Conservation (phyloP, 2,329 filamentous ascomycete species). For the Dothidotthia symphoricarpi region DNA sequence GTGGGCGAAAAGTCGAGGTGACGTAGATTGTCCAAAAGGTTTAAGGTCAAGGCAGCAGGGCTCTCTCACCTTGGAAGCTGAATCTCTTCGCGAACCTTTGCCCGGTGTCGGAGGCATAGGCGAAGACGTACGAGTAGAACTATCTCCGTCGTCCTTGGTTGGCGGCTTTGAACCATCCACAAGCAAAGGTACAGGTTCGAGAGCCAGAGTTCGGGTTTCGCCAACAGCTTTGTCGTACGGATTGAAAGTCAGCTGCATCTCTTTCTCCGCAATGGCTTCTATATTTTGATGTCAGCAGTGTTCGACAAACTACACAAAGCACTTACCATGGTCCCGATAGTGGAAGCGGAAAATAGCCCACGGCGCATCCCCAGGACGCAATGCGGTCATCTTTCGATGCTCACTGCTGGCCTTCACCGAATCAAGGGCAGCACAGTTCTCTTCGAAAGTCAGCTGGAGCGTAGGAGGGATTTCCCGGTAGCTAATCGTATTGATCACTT, state of each 20-base stretch:
- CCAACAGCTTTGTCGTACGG: slow-evolving; percentile 5
- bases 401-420: slow-evolving; percentile 1
- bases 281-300: background rate
- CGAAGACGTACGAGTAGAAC: slow-evolving; percentile 13
- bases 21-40: background rate
- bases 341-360: slow-evolving; percentile 46
- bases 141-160: slow-evolving; percentile 9
- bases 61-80: slow-evolving; percentile 13
- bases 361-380: slow-evolving; percentile 35
- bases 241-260: slow-evolving; percentile 11
- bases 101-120: slow-evolving; percentile 7
- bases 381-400: slow-evolving; percentile 12
- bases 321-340: slow-evolving; percentile 37
- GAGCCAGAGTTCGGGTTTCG: slow-evolving; percentile 10
- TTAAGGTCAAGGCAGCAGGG: background rate
- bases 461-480: slow-evolving; percentile 23
- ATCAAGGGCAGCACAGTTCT: slow-evolving; percentile 15
- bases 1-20: background rate
- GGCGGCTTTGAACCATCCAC: slow-evolving; percentile 5
- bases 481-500: background rate
- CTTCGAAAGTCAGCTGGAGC: slow-evolving; percentile 22
- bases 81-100: slow-evolving; percentile 1
- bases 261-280: slow-evolving; percentile 18
- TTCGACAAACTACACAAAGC: background rate
- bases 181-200: slow-evolving; percentile 19